Evolutionary conservation across 176 grass and related monocot genomes (phyloP), one percentile per base, ranked within the genome.

Genomic region (Oryza australiensis): DNA sequence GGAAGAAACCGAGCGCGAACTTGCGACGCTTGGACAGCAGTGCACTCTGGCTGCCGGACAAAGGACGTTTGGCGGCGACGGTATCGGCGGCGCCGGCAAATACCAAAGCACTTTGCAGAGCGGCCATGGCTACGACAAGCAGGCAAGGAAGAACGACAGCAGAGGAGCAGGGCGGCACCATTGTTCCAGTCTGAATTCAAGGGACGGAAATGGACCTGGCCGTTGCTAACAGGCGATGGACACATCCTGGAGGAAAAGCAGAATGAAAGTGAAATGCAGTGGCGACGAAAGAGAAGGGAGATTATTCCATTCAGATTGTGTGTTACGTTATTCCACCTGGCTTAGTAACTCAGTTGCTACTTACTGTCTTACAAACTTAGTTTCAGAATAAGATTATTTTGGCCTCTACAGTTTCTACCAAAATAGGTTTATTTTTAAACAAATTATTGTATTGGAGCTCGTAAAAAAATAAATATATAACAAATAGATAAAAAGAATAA

Each of bases 1-100:
- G 75, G 14, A 77, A 77, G 62, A 77, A 77, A 18, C 75, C 75
- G 35, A 77, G 15, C 1, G 75, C 59, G 7, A 42, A 66, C 11
- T 46, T 78, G 38, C 76, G 38, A 32, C 40, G 9, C 10, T 66
- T 66, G 73, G 73, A 75, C 20, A 75, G 51, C 12, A 75, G 22
- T 10, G 35, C 9, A 22, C 26, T 32, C 26, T 78, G 62, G 40
- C 76, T 78, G 75, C 38, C 26, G 38, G 62, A 78, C 38, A 78
- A 32, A 38, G 75, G 76, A 2, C 26, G 62, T 18, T 46, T 26
- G 26, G 26, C 40, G 40, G 62, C 29, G 38, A 78, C 29, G 30
- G 51, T 75, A 9, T 75, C 49, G 5, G 46, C 28, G 29, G 72
- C 46, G 55, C 11, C 73, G 29, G 49, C 51, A 55, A 51, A 11